Evolutionary conservation across 2,329 filamentous ascomycete genomes (phyloP), one percentile per base, ranked within the genome.

Genomic region (Coniochaeta prunicola): DNA sequence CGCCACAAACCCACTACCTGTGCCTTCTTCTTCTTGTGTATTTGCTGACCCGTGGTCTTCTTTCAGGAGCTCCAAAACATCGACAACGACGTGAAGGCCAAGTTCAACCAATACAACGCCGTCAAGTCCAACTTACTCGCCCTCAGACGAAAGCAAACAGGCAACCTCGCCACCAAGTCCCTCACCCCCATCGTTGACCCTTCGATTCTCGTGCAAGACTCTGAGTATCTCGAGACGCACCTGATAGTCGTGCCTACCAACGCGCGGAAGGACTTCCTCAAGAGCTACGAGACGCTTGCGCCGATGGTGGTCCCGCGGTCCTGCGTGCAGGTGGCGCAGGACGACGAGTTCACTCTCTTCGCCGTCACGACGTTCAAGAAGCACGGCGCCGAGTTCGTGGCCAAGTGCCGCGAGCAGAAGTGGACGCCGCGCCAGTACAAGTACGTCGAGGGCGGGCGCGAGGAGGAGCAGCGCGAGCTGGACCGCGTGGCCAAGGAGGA

Each of bases 391-490:
- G 94, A 97, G 68, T 97, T 99, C 68, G 78, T 96, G 60, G 90
- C 94, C 73, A 96, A 96, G 76, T 92, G 88, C 69, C 84, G 94
- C 64, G 94, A 97, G 72, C 87, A 90, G 68, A 91, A 94, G 71
- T 99, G 93, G 91, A 93, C 91, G 42, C 94, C 94, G 2, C 85
- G 94, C 61, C 93, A 97, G 68, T 97, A 92, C 79, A 94, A 92
- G 74, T 91, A 96, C 72, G 88, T 92, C 58, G 89, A 96, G 70
- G 93, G 92, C 26, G 92, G 92, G 13, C 88, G 85, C 68, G 92
- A 97, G 71, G 90, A 92, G 70, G 94, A 99, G 75, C 85, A 89
- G 70, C 87, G 86, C 67, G 93, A 99, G 77, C 80, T 96, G 31
- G 89, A 93, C 66, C 86, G 88, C 60, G 84, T 96, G 55, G 83